Base-by-base conservation (phyloP, 2,329 filamentous ascomycete species). In the Parasarocladium wereldwijsianum region DNA sequence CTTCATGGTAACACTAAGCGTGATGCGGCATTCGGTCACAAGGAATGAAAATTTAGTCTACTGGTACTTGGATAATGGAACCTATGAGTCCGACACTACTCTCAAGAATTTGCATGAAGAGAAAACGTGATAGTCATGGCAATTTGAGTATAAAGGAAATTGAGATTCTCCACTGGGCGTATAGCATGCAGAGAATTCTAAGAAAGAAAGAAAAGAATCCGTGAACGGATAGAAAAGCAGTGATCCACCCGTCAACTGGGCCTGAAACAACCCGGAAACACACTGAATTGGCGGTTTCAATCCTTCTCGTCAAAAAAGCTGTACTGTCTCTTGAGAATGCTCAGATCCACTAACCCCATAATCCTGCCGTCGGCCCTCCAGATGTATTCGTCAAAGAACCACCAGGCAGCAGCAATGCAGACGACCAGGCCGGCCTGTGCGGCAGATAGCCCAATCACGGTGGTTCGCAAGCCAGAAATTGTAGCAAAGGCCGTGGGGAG, bases 251-350 rank as follows among this genome's bases (percentile, higher is more conserved):
- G n/a, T n/a, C 12, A 28, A 28, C 11, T 17, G 13, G 15, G 18
- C 16, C 6, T 13, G 8, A 8, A 17, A 9, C 11, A 11, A 13
- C 17, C 8, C 5, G 13, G 22, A 26, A 28, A 12, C 13, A 23
- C 20, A 19, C 3, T 23, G 22, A 5, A 7, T 15, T 1, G 15
- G 9, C 5, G 14, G 11, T 8, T 15, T 40, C 34, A 54, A 32
- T 61, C 52, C 7, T 43, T 45, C 17, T 65, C 60, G 28, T n/a
- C n/a, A n/a, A 64, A 64, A 40, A 60, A 63, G 38, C 61, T 66
- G 12, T 43, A 51, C 5, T 46, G 48, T 34, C 52, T 40, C 47
- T 56, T 62, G 12, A 63, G 29, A 26, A 53, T 43, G n/a, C 50
- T 48, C 43, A 62, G 32, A 34, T 65, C 58, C 6, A 64, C 52